A percentile compares a stretch with the other conserved stretches of the same genome.
These are phyloP conservation scores for Marasmius sp. DNA, from an alignment of 1,284 basidiomycete genomes.

Conservation along the genomic window DNA sequence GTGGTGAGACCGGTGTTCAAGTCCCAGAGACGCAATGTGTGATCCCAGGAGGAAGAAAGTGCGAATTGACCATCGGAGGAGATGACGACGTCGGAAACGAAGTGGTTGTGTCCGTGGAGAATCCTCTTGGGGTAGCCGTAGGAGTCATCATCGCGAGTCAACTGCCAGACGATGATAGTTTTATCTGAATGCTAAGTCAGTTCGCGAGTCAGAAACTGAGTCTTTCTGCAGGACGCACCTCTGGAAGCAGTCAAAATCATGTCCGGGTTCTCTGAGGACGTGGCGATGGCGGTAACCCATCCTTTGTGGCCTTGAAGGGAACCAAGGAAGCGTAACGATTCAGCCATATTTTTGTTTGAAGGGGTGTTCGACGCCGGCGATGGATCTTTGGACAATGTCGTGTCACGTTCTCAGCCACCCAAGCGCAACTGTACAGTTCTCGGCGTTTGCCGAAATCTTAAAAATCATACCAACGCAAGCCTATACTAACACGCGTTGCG, in stretches of 20 bases:
- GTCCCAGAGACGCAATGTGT: slow-evolving; percentile 99
- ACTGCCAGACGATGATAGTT: slow-evolving; percentile 99
- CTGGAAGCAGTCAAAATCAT: slow-evolving; percentile 97
- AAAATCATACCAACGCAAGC: neutral
- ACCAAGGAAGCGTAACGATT: slow-evolving; percentile 90
- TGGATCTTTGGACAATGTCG: neutral
- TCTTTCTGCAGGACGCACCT: slow-evolving; percentile 55
- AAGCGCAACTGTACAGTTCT: slow-evolving; percentile 3
- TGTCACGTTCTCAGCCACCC: neutral
- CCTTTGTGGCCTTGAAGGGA: slow-evolving; percentile 94
- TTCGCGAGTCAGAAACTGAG: neutral
- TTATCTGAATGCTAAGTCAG: slow-evolving; percentile 68
- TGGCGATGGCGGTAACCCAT: slow-evolving; percentile 96
- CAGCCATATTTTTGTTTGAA: slow-evolving; percentile 63
- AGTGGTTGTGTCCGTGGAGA: slow-evolving; percentile 99
- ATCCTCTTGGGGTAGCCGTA: slow-evolving; percentile 97
- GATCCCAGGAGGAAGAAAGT: slow-evolving; percentile 99
- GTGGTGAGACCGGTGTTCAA: slow-evolving; percentile 94
- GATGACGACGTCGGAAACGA: slow-evolving; percentile 98
- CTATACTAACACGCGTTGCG: neutral
- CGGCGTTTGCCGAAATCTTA: neutral
- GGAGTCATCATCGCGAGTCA: slow-evolving; percentile 92
- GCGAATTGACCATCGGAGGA: slow-evolving; percentile 99
- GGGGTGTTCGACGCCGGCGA: slow-evolving; percentile 34
- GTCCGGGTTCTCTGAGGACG: slow-evolving; percentile 95